Percentiles rank a stretch among this genome's conserved stretches.
These are phyloP conservation scores for Jasminum sambac DNA, from an alignment of 257 asterid species.

Conservation along the genomic window DNA sequence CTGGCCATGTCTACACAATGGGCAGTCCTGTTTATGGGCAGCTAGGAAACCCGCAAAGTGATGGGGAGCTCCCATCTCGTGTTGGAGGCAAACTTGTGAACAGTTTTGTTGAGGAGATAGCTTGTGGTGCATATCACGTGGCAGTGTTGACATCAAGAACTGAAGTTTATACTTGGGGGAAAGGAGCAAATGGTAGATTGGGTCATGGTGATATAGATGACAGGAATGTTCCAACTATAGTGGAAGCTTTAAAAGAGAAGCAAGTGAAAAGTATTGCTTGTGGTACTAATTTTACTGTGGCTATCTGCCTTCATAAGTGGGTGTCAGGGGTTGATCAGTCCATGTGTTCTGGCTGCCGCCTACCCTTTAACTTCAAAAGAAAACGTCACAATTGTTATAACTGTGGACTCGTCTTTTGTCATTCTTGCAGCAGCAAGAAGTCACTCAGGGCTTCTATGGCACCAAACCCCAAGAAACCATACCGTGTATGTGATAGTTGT, in stretches of 20 bases:
- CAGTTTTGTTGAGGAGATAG: conserved; percentile 83
- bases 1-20: conserved; percentile 87
- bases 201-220: conserved; percentile 91
- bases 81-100: conserved; percentile 76
- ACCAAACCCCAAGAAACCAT: conserved; percentile 82
- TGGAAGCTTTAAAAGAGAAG: conserved; percentile 87
- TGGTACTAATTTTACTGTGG: conserved; percentile 85
- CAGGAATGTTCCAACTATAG: conserved; percentile 68
- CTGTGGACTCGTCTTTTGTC: conserved; percentile 90
- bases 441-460: conserved; percentile 92
- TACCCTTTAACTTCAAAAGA: conserved; percentile 82
- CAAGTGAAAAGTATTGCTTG: conserved; percentile 91
- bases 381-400: conserved; percentile 95
- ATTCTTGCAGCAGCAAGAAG: conserved; percentile 94
- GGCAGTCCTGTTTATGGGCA: conserved; percentile 95
- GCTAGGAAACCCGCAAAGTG: conserved; percentile 82
- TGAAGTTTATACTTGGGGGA: conserved; percentile 97
- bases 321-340: conserved; percentile 89
- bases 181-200: conserved; percentile 90
- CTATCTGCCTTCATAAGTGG: conserved; percentile 92
- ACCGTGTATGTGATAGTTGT: conserved; percentile 90
- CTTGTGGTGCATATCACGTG: conserved; percentile 95
- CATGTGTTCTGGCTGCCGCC: conserved; percentile 91
- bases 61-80: conserved; percentile 77
- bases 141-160: conserved; percentile 84